Conservation (phyloP, 257 asterid species). For the Solanum habrochaites region DNA sequence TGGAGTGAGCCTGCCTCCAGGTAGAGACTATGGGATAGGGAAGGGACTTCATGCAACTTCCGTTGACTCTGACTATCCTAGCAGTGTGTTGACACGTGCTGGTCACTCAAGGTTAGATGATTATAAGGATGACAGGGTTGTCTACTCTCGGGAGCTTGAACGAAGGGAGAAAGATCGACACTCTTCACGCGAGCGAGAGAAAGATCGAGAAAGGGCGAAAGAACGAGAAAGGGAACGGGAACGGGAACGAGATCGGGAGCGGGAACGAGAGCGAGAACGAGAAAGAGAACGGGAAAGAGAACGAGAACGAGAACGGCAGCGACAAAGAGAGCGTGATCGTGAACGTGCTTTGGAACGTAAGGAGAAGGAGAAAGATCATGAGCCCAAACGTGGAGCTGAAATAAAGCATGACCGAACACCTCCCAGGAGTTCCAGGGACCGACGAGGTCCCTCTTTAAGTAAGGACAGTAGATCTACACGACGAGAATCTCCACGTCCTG, state of each 20-base stretch:
- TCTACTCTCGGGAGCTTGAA: slow-evolving; percentile 60
- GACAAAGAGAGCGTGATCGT: slow-evolving; percentile 55
- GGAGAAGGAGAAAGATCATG: slow-evolving; percentile 68
- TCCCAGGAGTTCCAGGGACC: slow-evolving; percentile 68
- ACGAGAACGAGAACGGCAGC: slow-evolving; percentile 27
- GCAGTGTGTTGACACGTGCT: slow-evolving; percentile 37
- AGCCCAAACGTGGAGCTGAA: slow-evolving; percentile 50
- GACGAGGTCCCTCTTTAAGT: slow-evolving; percentile 53
- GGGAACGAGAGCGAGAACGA: slow-evolving; percentile 39
- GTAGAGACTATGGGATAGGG: slow-evolving; percentile 91
- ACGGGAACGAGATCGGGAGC: slow-evolving; percentile 40
- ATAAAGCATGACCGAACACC: slow-evolving; percentile 64
- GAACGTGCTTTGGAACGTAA: slow-evolving; percentile 37
- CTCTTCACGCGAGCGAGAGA: slow-evolving; percentile 61
- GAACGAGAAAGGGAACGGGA: slow-evolving; percentile 50
- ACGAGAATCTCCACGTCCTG: slow-evolving; percentile 80
- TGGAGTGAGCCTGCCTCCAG: slow-evolving; percentile 99
- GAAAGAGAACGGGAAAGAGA: slow-evolving; percentile 28
- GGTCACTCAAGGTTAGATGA: slow-evolving; percentile 54
- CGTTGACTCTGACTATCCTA: slow-evolving; percentile 57
- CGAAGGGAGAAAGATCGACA: slow-evolving; percentile 58
- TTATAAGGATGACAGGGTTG: slow-evolving; percentile 50
- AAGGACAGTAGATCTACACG: slow-evolving; percentile 61
- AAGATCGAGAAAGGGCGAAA: slow-evolving; percentile 67
- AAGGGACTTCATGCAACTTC: slow-evolving; percentile 63